These are phyloP conservation scores for Talaromyces amestolkiae DNA, from an alignment of 2,329 filamentous ascomycete genomes.

Conservation along the genomic window DNA sequence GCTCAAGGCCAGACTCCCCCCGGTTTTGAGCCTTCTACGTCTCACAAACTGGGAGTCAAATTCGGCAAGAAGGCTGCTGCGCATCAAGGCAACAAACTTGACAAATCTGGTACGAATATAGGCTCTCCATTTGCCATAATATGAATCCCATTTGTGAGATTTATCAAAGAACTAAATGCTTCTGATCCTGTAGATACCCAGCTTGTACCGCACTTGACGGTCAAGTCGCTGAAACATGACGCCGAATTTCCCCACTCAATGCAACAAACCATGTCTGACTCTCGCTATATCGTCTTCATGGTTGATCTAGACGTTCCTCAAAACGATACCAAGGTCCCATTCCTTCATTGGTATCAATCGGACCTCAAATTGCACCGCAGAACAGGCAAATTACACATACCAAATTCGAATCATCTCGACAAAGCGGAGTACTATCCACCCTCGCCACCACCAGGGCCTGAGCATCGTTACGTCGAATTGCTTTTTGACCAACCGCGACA, in stretches of 20 bases:
- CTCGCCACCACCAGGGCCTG: conserved; percentile 13
- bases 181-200: neutral
- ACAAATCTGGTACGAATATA: conserved; percentile 3
- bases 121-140: too few species aligned
- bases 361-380: conserved; percentile 3
- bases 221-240: conserved; percentile 1
- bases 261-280: neutral
- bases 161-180: neutral
- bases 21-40: conserved; percentile 14
- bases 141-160: neutral
- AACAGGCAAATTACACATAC: neutral
- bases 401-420: conserved; percentile 1
- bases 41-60: conserved; percentile 9
- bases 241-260: neutral
- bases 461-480: conserved; percentile 16
- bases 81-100: conserved; percentile 5
- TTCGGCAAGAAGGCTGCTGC: neutral
- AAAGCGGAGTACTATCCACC: conserved; percentile 12
- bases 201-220: neutral
- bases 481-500: conserved; percentile 11
- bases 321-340: conserved; percentile 13
- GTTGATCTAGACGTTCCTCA: conserved; percentile 16
- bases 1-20: conserved; percentile 14
- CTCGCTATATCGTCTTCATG: conserved; percentile 15
- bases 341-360: conserved; percentile 17